phyloP scores from a whole-genome alignment of 2,329 filamentous ascomycete species.

The Stachybotrys echinatus region DNA sequence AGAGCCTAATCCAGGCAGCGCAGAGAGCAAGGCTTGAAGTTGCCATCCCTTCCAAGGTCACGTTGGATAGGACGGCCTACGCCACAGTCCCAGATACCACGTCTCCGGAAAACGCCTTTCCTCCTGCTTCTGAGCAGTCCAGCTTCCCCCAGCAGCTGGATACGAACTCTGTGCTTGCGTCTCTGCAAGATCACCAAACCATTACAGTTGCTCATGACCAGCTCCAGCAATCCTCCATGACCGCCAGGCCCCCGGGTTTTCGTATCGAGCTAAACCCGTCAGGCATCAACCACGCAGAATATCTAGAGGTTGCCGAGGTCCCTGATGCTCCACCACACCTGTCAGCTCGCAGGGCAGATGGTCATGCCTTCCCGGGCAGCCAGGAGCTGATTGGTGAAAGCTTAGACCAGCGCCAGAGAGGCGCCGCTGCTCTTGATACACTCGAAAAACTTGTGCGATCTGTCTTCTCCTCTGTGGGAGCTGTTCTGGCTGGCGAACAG shows the following conservation, averaged over 20 bases:
- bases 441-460: slow-evolving; percentile 65
- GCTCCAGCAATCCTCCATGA: neutral
- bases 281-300: slow-evolving; percentile 48
- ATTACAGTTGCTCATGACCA: neutral
- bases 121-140: slow-evolving; percentile 6
- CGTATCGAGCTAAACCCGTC: slow-evolving; percentile 42
- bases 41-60: slow-evolving; percentile 37
- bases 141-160: slow-evolving; percentile 7
- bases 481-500: slow-evolving; percentile 51
- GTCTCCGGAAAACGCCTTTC: slow-evolving; percentile 11
- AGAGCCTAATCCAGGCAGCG: neutral
- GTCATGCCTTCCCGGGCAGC: slow-evolving; percentile 42
- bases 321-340: slow-evolving; percentile 41
- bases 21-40: slow-evolving; percentile 40
- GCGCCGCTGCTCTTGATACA: slow-evolving; percentile 66
- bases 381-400: slow-evolving; percentile 55
- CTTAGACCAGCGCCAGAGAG: slow-evolving; percentile 76
- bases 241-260: slow-evolving; percentile 22
- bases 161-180: slow-evolving; percentile 7
- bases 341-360: slow-evolving; percentile 50
- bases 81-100: slow-evolving; percentile 21
- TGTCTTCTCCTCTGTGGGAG: slow-evolving; percentile 74
- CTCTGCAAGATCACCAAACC: slow-evolving; percentile 3
- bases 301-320: slow-evolving; percentile 39
- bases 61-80: slow-evolving; percentile 31